Conservation (phyloP, 805 yeast genomes). For the Starmerella cellae region DNA sequence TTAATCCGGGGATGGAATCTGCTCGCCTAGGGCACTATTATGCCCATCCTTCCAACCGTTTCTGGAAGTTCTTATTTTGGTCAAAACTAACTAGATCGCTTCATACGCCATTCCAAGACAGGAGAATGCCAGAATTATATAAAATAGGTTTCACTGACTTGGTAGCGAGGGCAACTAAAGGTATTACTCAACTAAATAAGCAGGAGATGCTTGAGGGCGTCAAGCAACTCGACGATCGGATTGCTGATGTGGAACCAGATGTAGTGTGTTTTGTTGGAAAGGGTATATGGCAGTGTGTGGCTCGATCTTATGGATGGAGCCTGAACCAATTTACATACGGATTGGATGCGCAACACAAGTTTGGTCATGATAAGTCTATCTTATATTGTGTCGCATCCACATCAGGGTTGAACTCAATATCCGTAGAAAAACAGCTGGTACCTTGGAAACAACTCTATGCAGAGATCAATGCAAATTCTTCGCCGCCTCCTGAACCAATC, state of each 20-base stretch:
- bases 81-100: constrained; percentile 33
- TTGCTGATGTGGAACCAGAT: constrained; percentile 31
- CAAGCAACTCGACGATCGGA: constrained; percentile 37
- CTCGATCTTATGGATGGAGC: constrained; percentile 28
- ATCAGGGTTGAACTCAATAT: constrained; percentile 52
- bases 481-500: constrained; percentile 4
- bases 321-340: constrained; percentile 44
- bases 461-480: background rate
- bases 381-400: constrained; percentile 58
- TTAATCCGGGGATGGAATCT: constrained; percentile 57
- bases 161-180: constrained; percentile 48
- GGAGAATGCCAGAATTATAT: constrained; percentile 31
- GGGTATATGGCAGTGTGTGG: constrained; percentile 57
- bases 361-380: constrained; percentile 22
- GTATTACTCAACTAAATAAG: constrained; percentile 40
- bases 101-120: constrained; percentile 33
- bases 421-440: constrained; percentile 33
- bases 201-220: constrained; percentile 45
- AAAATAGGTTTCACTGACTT: constrained; percentile 60
- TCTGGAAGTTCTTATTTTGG: constrained; percentile 52
- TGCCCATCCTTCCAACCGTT: constrained; percentile 55
- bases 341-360: constrained; percentile 23
- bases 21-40: constrained; percentile 52
- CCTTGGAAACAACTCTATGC: constrained; percentile 32
- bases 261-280: constrained; percentile 53